These are phyloP conservation scores for Tricholoma saponaceum DNA, from an alignment of 768 basidiomycete species.

Conservation along the genomic window DNA sequence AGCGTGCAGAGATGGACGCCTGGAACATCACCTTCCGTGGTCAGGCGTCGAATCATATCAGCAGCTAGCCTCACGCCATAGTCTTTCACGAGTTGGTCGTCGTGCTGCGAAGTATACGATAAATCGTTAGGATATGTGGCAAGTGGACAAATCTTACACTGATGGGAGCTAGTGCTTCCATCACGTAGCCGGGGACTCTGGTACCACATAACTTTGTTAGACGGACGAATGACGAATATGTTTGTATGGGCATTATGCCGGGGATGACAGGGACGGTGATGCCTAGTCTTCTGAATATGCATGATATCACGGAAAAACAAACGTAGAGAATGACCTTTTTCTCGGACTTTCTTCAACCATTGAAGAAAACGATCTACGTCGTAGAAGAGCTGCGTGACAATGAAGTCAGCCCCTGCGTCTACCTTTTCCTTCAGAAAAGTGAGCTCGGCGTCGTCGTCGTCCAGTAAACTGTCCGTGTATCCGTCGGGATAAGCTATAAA, in stretches of 20 bases:
- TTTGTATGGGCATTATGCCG: slow-evolving; percentile 97
- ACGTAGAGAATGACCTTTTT: slow-evolving; percentile 49
- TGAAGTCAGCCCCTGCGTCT: slow-evolving; percentile 93
- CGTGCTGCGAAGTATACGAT: slow-evolving; percentile 51
- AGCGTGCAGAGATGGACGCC: slow-evolving; percentile 96
- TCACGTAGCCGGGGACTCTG: slow-evolving; percentile 63
- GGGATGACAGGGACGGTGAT: slow-evolving; percentile 90
- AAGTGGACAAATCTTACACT: slow-evolving; percentile 44
- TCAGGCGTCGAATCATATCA: slow-evolving; percentile 66
- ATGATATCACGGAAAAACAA: not conserved
- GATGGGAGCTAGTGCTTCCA: slow-evolving; percentile 68
- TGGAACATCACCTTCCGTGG: slow-evolving; percentile 48
- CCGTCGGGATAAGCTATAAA: slow-evolving; percentile 86
- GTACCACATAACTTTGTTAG: slow-evolving; percentile 87
- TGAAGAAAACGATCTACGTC: slow-evolving; percentile 82
- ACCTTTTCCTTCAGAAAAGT: slow-evolving; percentile 79
- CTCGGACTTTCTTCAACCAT: slow-evolving; percentile 74
- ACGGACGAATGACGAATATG: slow-evolving; percentile 88
- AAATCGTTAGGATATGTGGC: not conserved
- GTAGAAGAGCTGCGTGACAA: slow-evolving; percentile 96
- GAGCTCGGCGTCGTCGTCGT: slow-evolving; percentile 57
- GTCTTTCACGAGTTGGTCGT: slow-evolving; percentile 91
- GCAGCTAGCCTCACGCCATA: slow-evolving; percentile 89
- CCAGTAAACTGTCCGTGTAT: slow-evolving; percentile 56
- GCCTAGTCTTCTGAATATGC: slow-evolving; percentile 43